These are phyloP conservation scores for Boletus rufocinnamomeus DNA, from an alignment of 768 basidiomycete genomes.

Conservation along the genomic window DNA sequence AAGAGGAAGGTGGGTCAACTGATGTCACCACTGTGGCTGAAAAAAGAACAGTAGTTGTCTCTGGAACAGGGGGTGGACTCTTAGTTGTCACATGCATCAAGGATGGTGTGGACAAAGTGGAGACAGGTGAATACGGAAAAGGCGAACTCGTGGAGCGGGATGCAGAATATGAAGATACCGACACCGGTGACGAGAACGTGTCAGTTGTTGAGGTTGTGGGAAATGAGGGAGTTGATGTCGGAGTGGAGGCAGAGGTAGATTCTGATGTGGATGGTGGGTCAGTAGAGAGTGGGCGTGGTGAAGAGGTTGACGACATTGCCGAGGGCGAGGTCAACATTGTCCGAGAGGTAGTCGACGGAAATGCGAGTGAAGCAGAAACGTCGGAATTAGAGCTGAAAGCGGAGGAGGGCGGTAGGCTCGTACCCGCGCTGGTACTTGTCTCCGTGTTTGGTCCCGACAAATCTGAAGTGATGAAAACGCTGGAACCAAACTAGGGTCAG, in stretches of 20 bases:
- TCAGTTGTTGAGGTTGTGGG: neutral
- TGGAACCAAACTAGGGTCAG: slow-evolving; percentile 10
- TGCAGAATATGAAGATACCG: slow-evolving; percentile 3
- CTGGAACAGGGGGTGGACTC: neutral
- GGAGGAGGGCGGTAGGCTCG: slow-evolving; percentile 14
- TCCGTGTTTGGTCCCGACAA: slow-evolving; percentile 1
- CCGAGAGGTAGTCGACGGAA: neutral
- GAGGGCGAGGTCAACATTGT: neutral
- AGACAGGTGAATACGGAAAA: neutral
- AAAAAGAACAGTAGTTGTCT: slow-evolving; percentile 18
- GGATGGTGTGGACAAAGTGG: neutral
- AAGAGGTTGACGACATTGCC: slow-evolving; percentile 1
- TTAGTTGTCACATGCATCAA: neutral
- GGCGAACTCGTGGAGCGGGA: neutral
- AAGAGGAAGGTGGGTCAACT: neutral
- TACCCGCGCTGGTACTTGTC: slow-evolving; percentile 21
- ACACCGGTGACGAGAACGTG: neutral
- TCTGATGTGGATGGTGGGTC: slow-evolving; percentile 3
- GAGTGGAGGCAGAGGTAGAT: neutral
- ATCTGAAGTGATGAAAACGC: neutral
- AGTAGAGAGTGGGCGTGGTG: neutral
- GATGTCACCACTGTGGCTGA: slow-evolving; percentile 17
- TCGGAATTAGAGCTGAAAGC: slow-evolving; percentile 21
- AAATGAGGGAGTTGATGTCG: neutral
- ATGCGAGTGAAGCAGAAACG: slow-evolving; percentile 7